These are phyloP conservation scores for Adiantum capillusveneris DNA, from an alignment of 75 land plant genomes.

Conservation along the genomic window DNA sequence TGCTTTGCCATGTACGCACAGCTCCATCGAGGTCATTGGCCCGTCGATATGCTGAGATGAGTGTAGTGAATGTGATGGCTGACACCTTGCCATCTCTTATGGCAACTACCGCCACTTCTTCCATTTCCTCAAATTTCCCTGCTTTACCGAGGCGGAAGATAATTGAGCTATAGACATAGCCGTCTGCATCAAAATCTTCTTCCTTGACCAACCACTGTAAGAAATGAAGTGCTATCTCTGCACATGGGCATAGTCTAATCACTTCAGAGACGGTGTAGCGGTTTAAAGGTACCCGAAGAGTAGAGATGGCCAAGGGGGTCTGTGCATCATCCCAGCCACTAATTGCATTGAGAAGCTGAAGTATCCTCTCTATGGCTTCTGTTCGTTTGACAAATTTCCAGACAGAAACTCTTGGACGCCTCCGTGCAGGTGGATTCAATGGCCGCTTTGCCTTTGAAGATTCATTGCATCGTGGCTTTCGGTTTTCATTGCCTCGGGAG, in stretches of 20 bases:
- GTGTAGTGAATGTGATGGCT: neutral
- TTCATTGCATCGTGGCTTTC: too few species aligned
- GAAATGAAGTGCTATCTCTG: neutral
- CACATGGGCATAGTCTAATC: neutral
- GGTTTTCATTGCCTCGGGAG: too few species aligned
- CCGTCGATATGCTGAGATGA: neutral
- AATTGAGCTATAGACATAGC: neutral
- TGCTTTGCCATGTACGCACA: neutral
- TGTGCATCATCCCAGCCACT: neutral
- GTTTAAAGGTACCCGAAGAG: neutral
- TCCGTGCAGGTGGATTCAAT: too few species aligned
- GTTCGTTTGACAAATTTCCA: neutral
- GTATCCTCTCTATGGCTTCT: neutral
- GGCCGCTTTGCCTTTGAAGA: too few species aligned
- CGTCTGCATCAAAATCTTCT: neutral
- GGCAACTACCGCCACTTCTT: neutral
- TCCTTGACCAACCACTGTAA: neutral
- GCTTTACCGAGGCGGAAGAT: neutral
- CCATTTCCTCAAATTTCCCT: neutral
- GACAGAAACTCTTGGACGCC: too few species aligned
- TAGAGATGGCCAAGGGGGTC: neutral
- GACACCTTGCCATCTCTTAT: neutral
- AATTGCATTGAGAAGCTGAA: neutral
- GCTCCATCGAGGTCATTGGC: neutral
- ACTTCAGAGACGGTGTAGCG: slow-evolving; percentile 1